Evolutionary conservation across 2,329 filamentous ascomycete species (phyloP).

Genomic region (Pseudogymnoascus sp.): DNA sequence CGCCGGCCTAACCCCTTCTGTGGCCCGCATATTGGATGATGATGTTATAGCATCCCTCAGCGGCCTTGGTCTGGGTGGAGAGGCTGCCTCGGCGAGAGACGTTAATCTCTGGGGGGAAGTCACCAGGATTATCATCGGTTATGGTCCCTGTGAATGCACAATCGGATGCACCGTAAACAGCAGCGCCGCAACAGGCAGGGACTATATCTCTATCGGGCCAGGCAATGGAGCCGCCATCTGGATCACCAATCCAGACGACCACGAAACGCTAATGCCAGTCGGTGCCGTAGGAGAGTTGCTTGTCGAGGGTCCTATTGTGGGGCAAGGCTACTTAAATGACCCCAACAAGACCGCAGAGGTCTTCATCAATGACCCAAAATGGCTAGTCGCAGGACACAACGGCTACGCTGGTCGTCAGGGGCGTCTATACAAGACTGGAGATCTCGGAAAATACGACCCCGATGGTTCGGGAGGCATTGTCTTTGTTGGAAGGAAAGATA

Average conservation of each 20-base stretch:
- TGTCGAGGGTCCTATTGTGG: constrained; percentile 48
- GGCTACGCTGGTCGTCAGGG: constrained; percentile 32
- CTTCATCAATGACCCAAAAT: constrained; percentile 50
- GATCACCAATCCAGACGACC: constrained; percentile 29
- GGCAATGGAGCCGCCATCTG: constrained; percentile 24
- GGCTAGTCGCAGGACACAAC: constrained; percentile 38
- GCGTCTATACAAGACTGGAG: constrained; percentile 53
- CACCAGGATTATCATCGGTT: constrained; percentile 35
- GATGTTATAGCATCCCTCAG: constrained; percentile 20
- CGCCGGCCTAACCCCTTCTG: constrained; percentile 25
- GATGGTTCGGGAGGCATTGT: constrained; percentile 44
- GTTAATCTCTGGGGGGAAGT: constrained; percentile 31
- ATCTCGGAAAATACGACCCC: constrained; percentile 47
- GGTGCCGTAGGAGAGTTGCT: constrained; percentile 25
- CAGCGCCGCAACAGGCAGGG: constrained; percentile 12
- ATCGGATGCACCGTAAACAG: constrained; percentile 16
- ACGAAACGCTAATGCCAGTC: constrained; percentile 19
- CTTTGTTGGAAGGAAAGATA: constrained; percentile 58
- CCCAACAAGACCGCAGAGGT: constrained; percentile 48
- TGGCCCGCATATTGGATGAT: constrained; percentile 22
- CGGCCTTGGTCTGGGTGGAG: constrained; percentile 24
- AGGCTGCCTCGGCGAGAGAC: constrained; percentile 32
- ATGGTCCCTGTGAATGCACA: constrained; percentile 31
- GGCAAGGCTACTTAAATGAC: constrained; percentile 54
- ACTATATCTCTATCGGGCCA: constrained; percentile 10